Percentiles rank a stretch among this genome's conserved stretches.
Conservation (phyloP, 1,284 basidiomycete species). For the Pulchroboletus neoregius region DNA sequence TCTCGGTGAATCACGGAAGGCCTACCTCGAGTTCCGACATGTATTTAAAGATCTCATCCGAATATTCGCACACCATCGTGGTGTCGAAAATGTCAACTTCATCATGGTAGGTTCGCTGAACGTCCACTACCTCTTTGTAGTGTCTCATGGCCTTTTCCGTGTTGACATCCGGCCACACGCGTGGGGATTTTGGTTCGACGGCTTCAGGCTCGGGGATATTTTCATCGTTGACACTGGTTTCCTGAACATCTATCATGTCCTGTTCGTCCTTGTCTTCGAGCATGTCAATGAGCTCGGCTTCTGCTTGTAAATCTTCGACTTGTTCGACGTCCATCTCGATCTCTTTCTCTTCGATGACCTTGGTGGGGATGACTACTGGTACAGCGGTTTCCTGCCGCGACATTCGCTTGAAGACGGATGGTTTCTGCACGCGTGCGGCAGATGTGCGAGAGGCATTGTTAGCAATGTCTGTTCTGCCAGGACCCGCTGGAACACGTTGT, state of each 20-base stretch:
- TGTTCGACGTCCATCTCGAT: slow-evolving; percentile 63
- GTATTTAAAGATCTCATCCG: slow-evolving; percentile 95
- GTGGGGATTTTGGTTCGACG: slow-evolving; percentile 38
- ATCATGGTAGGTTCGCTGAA: slow-evolving; percentile 74
- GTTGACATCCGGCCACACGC: slow-evolving; percentile 67
- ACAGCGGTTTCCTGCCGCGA: slow-evolving; percentile 42
- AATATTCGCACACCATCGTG: slow-evolving; percentile 98
- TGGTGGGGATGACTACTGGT: slow-evolving; percentile 34
- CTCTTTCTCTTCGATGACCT: slow-evolving; percentile 39
- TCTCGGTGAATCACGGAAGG: not conserved
- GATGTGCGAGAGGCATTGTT: slow-evolving; percentile 39
- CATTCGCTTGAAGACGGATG: slow-evolving; percentile 39
- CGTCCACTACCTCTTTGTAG: slow-evolving; percentile 56
- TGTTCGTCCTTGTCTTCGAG: slow-evolving; percentile 55
- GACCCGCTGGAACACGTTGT: slow-evolving; percentile 64
- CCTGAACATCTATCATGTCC: slow-evolving; percentile 48
- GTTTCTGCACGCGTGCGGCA: slow-evolving; percentile 32
- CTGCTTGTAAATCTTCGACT: slow-evolving; percentile 26
- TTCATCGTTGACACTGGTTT: slow-evolving; percentile 43
- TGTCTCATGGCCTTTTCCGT: slow-evolving; percentile 56
- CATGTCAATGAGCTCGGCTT: slow-evolving; percentile 34
- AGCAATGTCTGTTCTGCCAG: slow-evolving; percentile 45
- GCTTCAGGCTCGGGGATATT: slow-evolving; percentile 40
- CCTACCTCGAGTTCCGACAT: slow-evolving; percentile 89
- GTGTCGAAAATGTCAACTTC: slow-evolving; percentile 86